Evolutionary conservation across 441 rosid genomes (phyloP), one percentile per base, ranked within the genome.

Genomic region (Aleurites moluccanus): DNA sequence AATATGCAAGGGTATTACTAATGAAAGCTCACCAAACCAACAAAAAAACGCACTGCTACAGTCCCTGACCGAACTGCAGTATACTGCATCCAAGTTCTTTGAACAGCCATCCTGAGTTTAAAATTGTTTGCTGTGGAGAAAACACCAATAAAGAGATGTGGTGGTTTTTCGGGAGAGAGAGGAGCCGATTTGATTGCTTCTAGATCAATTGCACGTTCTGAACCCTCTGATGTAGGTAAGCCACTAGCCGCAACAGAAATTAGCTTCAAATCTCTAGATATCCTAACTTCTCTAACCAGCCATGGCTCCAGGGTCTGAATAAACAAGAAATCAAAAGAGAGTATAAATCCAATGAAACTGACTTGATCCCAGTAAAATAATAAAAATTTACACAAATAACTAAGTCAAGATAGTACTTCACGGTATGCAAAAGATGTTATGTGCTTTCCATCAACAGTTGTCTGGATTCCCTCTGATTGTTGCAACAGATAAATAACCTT

Each of bases 21-120:
- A 45, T 30, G 57, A 47, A 38, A 79, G 78, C 97, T 88, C 82
- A 96, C 99, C 92, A 96, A 87, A 70, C 99, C 99, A 78, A 96
- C 98, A 80, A 96, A 96, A 86, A 96, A 96, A 59, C 95, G 97
- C 76, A 90, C 99, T 74, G 90, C 97, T 72, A 86, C 93, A 70
- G 79, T 75, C 77, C 99, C 97, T 6, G 94, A 86, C 59, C 89
- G 85, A 38, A 88, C 92, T 82, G 87, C 91, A 80, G 85, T 78
- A 75, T 90, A 92, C 80, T 96, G 98, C 99, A 96, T 93, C 99
- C 99, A 96, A 73, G 99, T 93, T 81, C 97, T 89, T 79, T 97
- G 86, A 65, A 96, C 92, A 84, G 97, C 94, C 99, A 96, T 93
- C 79, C 98, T 86, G 67, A 93, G 87, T 80, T 92, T 93, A 77